Evolutionary conservation across 495 filamentous ascomycete genomes (phyloP).

Genomic region (Tirmania nivea): DNA sequence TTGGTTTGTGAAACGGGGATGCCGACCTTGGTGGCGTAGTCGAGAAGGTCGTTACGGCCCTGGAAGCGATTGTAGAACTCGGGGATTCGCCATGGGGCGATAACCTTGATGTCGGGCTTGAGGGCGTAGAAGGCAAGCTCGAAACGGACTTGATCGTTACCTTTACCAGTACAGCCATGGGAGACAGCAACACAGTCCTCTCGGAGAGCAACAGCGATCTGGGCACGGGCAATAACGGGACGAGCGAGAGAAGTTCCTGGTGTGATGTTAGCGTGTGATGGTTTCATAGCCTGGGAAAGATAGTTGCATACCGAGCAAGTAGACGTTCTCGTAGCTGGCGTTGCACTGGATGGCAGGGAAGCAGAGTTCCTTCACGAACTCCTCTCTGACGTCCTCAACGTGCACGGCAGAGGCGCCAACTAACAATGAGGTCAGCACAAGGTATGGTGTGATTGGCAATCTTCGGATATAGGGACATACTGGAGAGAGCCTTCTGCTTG

Average conservation of each 20-base stretch:
- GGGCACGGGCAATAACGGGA: constrained; percentile 69
- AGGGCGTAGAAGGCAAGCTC: constrained; percentile 52
- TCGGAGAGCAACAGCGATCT: constrained; percentile 49
- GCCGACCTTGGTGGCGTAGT: constrained; percentile 54
- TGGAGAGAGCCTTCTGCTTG: constrained; percentile 40
- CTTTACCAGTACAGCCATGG: constrained; percentile 74
- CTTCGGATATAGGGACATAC: background rate
- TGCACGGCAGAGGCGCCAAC: constrained; percentile 44
- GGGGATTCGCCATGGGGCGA: constrained; percentile 72
- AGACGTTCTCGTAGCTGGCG: constrained; percentile 65
- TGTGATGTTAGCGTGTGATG: background rate
- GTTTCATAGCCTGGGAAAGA: background rate
- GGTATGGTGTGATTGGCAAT: background rate
- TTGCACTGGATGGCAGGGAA: constrained; percentile 78
- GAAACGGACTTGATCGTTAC: constrained; percentile 75
- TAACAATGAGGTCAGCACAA: background rate
- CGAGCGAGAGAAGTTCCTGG: constrained; percentile 54
- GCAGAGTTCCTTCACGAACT: constrained; percentile 73
- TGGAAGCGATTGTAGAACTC: constrained; percentile 65
- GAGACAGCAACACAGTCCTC: constrained; percentile 44
- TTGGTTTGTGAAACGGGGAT: constrained; percentile 81
- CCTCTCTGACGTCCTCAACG: constrained; percentile 43
- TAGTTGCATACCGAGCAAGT: constrained; percentile 39
- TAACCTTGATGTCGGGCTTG: constrained; percentile 59
- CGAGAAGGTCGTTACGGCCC: constrained; percentile 71